Conservation (phyloP, 805 yeast species). For the Sugiyamaella valdiviana region DNA sequence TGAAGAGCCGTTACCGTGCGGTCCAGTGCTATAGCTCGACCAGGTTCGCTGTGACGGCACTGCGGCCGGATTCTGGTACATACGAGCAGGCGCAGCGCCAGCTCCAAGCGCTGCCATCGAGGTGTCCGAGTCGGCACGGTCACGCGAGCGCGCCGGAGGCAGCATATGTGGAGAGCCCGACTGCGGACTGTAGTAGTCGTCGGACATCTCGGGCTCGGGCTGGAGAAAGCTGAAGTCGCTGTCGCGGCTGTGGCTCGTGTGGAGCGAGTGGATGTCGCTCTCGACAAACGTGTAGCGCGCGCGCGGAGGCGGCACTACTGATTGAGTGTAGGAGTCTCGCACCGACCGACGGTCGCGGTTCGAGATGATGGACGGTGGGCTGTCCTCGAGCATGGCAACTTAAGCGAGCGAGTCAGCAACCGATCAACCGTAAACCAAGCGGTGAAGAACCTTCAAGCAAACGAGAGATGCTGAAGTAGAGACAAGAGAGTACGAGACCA, state of each 20-base stretch:
- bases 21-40: background rate
- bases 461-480: background rate
- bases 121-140: background rate
- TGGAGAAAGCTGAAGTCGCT: conserved; percentile 15
- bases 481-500: background rate
- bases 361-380: conserved; percentile 3
- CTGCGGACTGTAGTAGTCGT: conserved; percentile 1
- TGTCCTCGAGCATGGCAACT: background rate
- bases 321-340: conserved; percentile 5
- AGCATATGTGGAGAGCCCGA: conserved; percentile 3
- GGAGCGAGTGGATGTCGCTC: conserved; percentile 10
- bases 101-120: background rate
- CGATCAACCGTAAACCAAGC: background rate
- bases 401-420: background rate
- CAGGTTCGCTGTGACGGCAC: conserved; percentile 1
- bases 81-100: background rate
- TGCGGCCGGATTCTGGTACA: background rate
- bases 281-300: conserved; percentile 14
- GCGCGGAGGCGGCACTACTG: conserved; percentile 3
- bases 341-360: conserved; percentile 10
- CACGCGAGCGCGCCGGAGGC: conserved; percentile 7
- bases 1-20: background rate
- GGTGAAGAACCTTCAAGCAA: background rate
- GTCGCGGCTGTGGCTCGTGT: conserved; percentile 6
- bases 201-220: conserved; percentile 2